A percentile compares a stretch with the other conserved stretches of the same genome.
These are phyloP conservation scores for Globisporangium spinosum DNA, from an alignment of 352 stramenopile species.

Conservation along the genomic window DNA sequence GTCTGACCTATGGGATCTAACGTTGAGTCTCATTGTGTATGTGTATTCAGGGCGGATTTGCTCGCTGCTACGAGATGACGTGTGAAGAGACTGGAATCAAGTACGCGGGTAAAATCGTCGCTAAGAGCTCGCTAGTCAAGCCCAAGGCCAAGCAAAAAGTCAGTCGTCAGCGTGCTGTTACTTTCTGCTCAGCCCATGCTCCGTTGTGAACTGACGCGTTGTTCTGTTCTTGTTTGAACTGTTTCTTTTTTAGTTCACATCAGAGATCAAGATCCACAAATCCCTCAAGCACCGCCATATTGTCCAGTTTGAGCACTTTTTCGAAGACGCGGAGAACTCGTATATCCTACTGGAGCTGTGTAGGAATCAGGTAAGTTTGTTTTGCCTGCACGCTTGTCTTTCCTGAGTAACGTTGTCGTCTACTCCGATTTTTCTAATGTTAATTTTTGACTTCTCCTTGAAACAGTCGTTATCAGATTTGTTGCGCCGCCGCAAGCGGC, in stretches of 20 bases:
- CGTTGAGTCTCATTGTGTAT: background rate
- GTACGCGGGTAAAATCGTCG: constrained; percentile 98
- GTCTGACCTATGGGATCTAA: background rate
- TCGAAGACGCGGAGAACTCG: constrained; percentile 96
- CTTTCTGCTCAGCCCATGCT: background rate
- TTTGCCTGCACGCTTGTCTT: background rate
- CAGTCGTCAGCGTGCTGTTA: background rate
- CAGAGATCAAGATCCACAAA: constrained; percentile 99
- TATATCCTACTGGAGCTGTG: constrained; percentile 98
- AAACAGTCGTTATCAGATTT: constrained; percentile 94
- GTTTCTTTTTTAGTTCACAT: constrained; percentile 64
- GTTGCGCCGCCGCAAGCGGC: constrained; percentile 91
- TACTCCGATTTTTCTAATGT: background rate
- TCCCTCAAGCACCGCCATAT: constrained; percentile 93
- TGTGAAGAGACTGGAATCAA: constrained; percentile 90
- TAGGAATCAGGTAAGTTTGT: constrained; percentile 80
- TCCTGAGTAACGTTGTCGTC: background rate
- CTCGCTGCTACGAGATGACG: constrained; percentile 95
- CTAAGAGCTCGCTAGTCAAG: constrained; percentile 97
- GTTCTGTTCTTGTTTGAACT: background rate
- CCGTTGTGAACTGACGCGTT: background rate
- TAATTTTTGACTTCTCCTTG: constrained; percentile 1
- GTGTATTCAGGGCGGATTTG: constrained; percentile 90
- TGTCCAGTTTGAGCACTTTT: constrained; percentile 98
- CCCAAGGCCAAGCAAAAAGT: constrained; percentile 95